Evolutionary conservation across 352 stramenopile genomes (phyloP), one percentile per base, ranked within the genome.

Genomic region (Phytophthora litchii): DNA sequence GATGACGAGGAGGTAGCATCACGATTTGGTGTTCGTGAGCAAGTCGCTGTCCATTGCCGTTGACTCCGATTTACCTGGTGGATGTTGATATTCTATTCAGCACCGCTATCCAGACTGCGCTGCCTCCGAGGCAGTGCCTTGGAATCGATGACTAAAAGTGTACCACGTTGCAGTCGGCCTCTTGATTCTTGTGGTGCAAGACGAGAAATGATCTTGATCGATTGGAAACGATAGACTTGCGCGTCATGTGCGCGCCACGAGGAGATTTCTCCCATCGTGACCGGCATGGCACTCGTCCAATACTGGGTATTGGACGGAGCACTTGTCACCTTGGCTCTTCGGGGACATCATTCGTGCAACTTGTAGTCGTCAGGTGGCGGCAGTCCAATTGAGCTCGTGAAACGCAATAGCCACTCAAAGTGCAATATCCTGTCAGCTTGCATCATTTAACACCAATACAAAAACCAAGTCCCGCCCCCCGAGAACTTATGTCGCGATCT

Each of bases 391-490:
- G 12, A 17, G 7, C 58, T 52, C 19, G 36, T 60, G 37, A 70
- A 66, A 70, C 38, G 58, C 52, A 72, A 69, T 72, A 49, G n/a
- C 19, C 12, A 21, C 32, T 36, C 5, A 47, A 57, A 47, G 43
- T 32, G 35, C 21, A 55, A 67, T 61, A 58, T 34, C 64, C 58
- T 56, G 21, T 17, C 21, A 55, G 17, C n/a, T 7, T 13, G 21
- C 20, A 64, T 72, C 25, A 27, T 27, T 37, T 60, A 32, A 42
- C 27, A 27, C 16, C 3, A 3, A 37, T 60, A 54, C 50, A 50
- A 45, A 54, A 46, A 20, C 11, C 56, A 64, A 47, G 38, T 63
- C 6, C 20, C 3, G 0, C 37, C 58, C 58, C 40, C 6, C 31
- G 2, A 55, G 37, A 61, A 0, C 31, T 27, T 29, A 66, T 66